Evolutionary conservation across 2,329 filamentous ascomycete genomes (phyloP), one percentile per base, ranked within the genome.

Genomic region (Berkeleyomyces basicola): DNA sequence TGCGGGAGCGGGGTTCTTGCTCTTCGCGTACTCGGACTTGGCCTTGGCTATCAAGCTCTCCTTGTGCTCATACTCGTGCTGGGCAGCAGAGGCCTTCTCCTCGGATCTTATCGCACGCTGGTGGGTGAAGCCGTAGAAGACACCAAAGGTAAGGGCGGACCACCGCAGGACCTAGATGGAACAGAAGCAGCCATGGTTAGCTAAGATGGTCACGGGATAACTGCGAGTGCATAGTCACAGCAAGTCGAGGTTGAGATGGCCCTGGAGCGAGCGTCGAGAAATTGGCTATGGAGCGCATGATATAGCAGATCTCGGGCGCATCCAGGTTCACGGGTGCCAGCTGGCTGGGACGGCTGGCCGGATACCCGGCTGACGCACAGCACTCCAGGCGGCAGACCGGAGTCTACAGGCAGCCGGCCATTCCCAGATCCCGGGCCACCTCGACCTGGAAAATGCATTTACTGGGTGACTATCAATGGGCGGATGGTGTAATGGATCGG

Each of bases 51-150:
- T 97, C 80, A 97, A 81, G 70, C 85, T 83, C 77, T 90, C 82
- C 82, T 97, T 95, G 77, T 89, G 87, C 73, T 91, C 81, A 74
- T 92, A 97, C 74, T 96, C 89, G 72, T 84, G 83, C 76, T 95
- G 78, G 70, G 83, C 81, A 70, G 85, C 82, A 68, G 84, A 79
- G 66, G 81, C 76, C 77, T 85, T 87, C 72, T 90, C 84, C 70
- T 82, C 76, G 63, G 87, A 76, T 69, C 78, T 85, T 75, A 99
- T 86, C 66, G 83, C 82, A 72, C 86, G 81, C 79, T 99, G 93
- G 80, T 96, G 92, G 76, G 86, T 88, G 79, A 96, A 84, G 75
- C 93, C 93, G 80, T 99, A 99, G 78, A 96, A 86, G 73, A 97
- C 79, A 74, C 93, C 93, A 71, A 90, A 80, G 72, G 85, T 88